These are phyloP conservation scores for Fagus sylvatica DNA, from an alignment of 306 rosid genomes.

Conservation along the genomic window DNA sequence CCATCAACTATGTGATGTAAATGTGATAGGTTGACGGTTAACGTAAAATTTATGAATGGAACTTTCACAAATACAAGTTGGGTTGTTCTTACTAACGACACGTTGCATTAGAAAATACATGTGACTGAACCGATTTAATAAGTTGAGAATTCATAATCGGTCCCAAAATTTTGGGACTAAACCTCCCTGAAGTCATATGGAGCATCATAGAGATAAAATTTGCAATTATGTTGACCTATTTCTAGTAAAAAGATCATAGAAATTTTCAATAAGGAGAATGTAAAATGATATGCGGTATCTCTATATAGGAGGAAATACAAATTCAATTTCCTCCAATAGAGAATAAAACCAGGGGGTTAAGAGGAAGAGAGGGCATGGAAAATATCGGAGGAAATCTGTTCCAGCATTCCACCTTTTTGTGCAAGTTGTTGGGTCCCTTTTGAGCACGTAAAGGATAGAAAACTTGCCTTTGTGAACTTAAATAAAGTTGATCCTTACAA, in stretches of 20 bases:
- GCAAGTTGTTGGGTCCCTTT: constrained; percentile 31
- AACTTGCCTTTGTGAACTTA: constrained; percentile 28
- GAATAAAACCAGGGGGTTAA: not conserved
- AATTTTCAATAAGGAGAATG: not conserved
- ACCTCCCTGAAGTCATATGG: too few relatives aligned
- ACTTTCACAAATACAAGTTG: too few relatives aligned
- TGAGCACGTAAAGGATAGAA: constrained; percentile 30
- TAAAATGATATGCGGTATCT: too few relatives aligned
- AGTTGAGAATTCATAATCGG: too few relatives aligned
- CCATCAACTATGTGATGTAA: not conserved
- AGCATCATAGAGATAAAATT: not conserved
- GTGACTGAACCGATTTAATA: too few relatives aligned
- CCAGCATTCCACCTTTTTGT: constrained; percentile 12
- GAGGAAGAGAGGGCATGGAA: not conserved
- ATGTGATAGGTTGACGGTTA: not conserved
- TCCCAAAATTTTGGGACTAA: too few relatives aligned
- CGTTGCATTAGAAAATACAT: too few relatives aligned
- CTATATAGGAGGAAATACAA: too few relatives aligned
- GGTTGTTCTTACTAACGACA: too few relatives aligned
- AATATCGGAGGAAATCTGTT: not conserved
- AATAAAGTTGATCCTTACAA: constrained; percentile 40
- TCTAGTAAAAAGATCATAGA: not conserved
- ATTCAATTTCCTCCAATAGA: too few relatives aligned
- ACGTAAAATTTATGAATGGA: too few relatives aligned
- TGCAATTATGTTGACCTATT: not conserved